phyloP scores from a whole-genome alignment of 2,329 filamentous ascomycete genomes.

The Colletotrichum viniferum region DNA sequence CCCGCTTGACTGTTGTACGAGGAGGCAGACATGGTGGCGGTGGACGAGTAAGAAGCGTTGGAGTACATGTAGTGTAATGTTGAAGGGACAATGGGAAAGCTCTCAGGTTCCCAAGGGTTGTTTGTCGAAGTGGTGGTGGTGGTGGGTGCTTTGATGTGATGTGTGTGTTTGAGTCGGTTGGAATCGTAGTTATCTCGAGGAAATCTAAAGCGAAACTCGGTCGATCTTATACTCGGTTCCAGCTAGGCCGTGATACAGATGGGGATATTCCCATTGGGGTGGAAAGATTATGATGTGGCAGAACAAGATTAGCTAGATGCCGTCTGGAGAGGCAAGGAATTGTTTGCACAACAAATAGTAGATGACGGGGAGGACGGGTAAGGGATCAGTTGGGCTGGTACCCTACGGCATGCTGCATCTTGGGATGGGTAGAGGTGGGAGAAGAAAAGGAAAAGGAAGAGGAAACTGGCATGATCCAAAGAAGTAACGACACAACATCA shows the following conservation, averaged over 20 bases:
- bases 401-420: slow-evolving; percentile 25
- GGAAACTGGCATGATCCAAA: slow-evolving; percentile 22
- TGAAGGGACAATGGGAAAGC: not conserved
- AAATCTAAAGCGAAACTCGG: not conserved
- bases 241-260: slow-evolving; percentile 5
- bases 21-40: slow-evolving; percentile 16
- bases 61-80: slow-evolving; percentile 16
- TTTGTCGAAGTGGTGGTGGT: not conserved
- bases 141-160: not conserved
- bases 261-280: slow-evolving; percentile 19
- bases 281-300: slow-evolving; percentile 21
- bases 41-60: slow-evolving; percentile 15
- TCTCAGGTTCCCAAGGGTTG: not conserved
- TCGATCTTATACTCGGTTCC: slow-evolving; percentile 20
- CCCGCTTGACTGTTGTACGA: slow-evolving; percentile 19
- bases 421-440: slow-evolving; percentile 18
- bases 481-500: slow-evolving; percentile 22
- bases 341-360: slow-evolving; percentile 18
- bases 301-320: slow-evolving; percentile 19
- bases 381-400: slow-evolving; percentile 22
- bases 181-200: not conserved
- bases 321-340: slow-evolving; percentile 7
- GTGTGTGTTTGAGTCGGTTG: not conserved
- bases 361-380: slow-evolving; percentile 8
- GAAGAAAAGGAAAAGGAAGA: slow-evolving; percentile 13